Evolutionary conservation across 2,329 filamentous ascomycete genomes (phyloP), one percentile per base, ranked within the genome.

Genomic region (Epichloe bromicola): DNA sequence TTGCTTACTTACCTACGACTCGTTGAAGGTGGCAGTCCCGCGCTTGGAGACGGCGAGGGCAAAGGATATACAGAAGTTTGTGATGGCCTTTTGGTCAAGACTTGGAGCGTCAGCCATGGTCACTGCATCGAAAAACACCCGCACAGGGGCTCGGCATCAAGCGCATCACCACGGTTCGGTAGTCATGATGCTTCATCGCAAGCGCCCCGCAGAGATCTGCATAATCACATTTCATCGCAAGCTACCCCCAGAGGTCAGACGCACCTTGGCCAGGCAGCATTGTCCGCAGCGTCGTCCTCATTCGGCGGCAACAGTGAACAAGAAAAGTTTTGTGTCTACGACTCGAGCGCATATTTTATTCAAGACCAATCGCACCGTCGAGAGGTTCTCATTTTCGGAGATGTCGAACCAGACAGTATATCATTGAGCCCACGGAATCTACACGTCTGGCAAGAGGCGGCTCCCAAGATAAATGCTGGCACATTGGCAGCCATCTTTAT

Each of bases 301-400:
- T 53, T 54, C 26, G 55, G 53, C 36, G 49, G 48, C 41, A 60
- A 63, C 66, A n/a, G 15, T n/a, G 65, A 68, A 5, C 66, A 64
- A 48, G 76, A 81, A 51, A 70, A 68, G 17, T 61, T 76, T 36
- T 89, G 84, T 58, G 85, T 89, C 1, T 85, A 88, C 54, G 88
- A 96, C 64, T 95, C 88, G 56, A 93, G 89, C 17, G 91, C 88
- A 0, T 97, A 90, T 67, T 97, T 98, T 66, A 86, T 98, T 56
- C 85, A 88, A 38, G 86, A 93, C 53, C 73, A 83, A 36, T 64
- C 70, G 1, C 85, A 81, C 0, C 78, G 79, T 1, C 77, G 78
- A 34, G 91, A 98, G 67, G 79, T 97, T 3, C 78, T 98, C 53
- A 86, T 98, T 46, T 97, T 96, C 63, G 93, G 93, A 17, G 93